These are phyloP conservation scores for Macaranga tanarius DNA, from an alignment of 441 rosid species.

Conservation along the genomic window DNA sequence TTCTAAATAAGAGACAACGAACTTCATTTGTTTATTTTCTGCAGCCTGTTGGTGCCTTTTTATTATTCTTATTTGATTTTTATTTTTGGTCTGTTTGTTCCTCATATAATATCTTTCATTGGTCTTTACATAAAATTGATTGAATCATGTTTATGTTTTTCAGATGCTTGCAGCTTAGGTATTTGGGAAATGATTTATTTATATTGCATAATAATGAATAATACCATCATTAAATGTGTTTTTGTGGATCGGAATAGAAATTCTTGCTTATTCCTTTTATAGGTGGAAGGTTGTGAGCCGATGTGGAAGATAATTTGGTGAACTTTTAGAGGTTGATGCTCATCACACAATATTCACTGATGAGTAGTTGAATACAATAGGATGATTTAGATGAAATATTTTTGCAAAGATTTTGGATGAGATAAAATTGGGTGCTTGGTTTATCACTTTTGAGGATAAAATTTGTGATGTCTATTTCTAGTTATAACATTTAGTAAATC, in stretches of 20 bases:
- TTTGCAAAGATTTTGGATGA: not conserved
- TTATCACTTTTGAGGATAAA: not conserved
- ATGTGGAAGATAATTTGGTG: not conserved
- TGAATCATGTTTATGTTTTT: not conserved
- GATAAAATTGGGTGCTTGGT: not conserved
- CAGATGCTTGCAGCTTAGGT: not conserved
- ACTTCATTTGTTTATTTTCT: not conserved
- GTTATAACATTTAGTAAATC: slow-evolving; percentile 26
- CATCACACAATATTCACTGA: not conserved
- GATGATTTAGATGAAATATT: not conserved
- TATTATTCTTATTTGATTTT: not conserved
- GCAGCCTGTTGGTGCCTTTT: not conserved
- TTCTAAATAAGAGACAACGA: not conserved
- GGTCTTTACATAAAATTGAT: not conserved
- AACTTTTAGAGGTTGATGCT: slow-evolving; percentile 1
- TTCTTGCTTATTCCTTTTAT: slow-evolving; percentile 9
- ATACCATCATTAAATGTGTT: not conserved
- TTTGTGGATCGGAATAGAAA: not conserved
- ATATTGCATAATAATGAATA: not conserved
- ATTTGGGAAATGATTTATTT: slow-evolving; percentile 4
- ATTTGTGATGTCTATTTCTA: slow-evolving; percentile 9
- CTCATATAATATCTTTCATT: not conserved
- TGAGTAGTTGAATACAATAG: not conserved
- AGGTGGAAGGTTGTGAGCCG: not conserved
- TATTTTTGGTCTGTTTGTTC: not conserved